Conservation (phyloP, 441 rosid genomes). For the Adansonia madagascariensis region DNA sequence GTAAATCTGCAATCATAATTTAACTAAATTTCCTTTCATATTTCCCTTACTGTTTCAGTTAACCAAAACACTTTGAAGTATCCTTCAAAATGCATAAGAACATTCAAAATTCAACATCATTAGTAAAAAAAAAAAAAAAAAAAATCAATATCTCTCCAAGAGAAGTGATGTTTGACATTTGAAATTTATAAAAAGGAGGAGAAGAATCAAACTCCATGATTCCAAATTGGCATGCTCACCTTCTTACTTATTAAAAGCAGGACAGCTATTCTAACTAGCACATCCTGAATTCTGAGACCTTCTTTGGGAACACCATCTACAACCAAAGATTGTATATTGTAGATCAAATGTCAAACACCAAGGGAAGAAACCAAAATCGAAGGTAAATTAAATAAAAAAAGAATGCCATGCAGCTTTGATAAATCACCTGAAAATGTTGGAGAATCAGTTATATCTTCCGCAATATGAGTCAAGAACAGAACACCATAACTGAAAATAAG, state of each 20-base stretch:
- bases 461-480: constrained; percentile 74
- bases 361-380: constrained; percentile 24
- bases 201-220: constrained; percentile 3
- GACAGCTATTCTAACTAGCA: constrained; percentile 78
- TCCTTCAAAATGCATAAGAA: constrained; percentile 5
- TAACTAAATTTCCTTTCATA: constrained; percentile 10
- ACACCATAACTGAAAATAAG: constrained; percentile 64
- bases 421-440: constrained; percentile 78
- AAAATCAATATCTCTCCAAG: background rate
- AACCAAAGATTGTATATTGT: constrained; percentile 35
- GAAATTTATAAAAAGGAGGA: background rate
- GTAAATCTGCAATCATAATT: background rate
- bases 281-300: constrained; percentile 92
- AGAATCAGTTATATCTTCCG: constrained; percentile 69
- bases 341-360: constrained; percentile 23
- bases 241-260: constrained; percentile 69
- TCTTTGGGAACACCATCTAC: constrained; percentile 98
- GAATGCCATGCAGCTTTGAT: constrained; percentile 22
- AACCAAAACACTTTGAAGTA: constrained; percentile 1
- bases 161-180: background rate
- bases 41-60: constrained; percentile 4
- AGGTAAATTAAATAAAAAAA: constrained; percentile 19
- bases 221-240: constrained; percentile 48
- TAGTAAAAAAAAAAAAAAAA: background rate
- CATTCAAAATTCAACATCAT: background rate